Base-by-base conservation (phyloP, 192 early-diverging fungal genomes). In the Glomus cerebriforme region DNA sequence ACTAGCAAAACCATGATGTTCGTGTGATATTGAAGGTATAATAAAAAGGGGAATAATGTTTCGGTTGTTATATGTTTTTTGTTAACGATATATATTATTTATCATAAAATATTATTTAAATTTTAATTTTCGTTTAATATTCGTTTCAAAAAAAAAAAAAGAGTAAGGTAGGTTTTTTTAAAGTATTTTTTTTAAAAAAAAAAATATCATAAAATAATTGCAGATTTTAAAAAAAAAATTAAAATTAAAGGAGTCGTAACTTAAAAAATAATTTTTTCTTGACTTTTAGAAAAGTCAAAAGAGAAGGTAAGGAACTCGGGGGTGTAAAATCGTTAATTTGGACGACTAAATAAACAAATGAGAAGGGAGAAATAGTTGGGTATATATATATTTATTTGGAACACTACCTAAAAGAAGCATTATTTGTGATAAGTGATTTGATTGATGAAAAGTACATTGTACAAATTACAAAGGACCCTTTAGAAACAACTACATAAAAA, bases 1-100 rank as follows among this genome's bases (percentile, higher is more conserved):
- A 80, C 75, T 19, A 80, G 9, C 54, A 80, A 69, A 8, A 80
- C 71, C 79, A 80, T 80, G 26, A 58, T 78, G 7, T 26, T 72
- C 5, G 13, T 5, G 15, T 5, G 49, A 19, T 19, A 5, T n/a
- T 54, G 49, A 54, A 15, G 49, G 37, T 39, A 19, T 5, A 54
- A 54, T 19, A 54, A 47, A 5, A 9, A 43, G 4, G 39, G 49
- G 49, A 17, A 39, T 9, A 39, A 39, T 54, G 49, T 54, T 54
- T 54, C 19, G 3, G 1, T 54, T 54, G 15, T 54, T 54, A 54
- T 54, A 15, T 43, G 10, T n/a, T 39, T 39, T 39, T 39, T 9
- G 37, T 39, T 39, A 54, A 54, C 0, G 17, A 54, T 19, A 54
- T 19, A 54, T 54, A n/a, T n/a, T n/a, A n/a, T 19, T 17, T 54